Base-by-base conservation (phyloP, 257 asterid genomes). In the Scutellaria baicalensis region DNA sequence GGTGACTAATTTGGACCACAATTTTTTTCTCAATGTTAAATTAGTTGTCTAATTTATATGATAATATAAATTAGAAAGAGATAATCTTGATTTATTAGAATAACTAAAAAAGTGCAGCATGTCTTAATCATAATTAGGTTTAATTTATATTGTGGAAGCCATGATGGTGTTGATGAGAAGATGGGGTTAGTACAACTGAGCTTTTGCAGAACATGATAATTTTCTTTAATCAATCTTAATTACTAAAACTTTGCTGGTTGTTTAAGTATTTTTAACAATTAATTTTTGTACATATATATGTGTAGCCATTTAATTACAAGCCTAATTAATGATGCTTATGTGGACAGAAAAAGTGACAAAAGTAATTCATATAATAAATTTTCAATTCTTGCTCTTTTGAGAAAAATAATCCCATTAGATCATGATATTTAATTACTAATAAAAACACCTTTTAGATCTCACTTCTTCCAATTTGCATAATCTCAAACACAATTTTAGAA, bases 111-210 rank as follows among this genome's bases (percentile, higher is more conserved):
- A 39, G 75, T 62, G 68, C 36, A 57, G 0, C 3, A 68, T 75
- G 70, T 74, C 64, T 27, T 67, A 74, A 74, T 74, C 74, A 67
- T 50, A 27, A 69, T 40, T 68, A 69, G 67, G 79, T 63, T 72
- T 47, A 12, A 10, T 40, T 52, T 23, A 49, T 51, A 42, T 78
- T 74, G 77, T 78, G 82, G 79, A 69, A 14, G 76, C 20, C 67
- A 74, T 78, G 76, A 69, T 77, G 70, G 55, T 12, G 54, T 52
- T 75, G 57, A 50, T 63, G 71, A 69, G 71, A 59, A 44, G 69
- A 67, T 75, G 78, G 72, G 75, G 64, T 52, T 68, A 78, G 75
- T 75, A 71, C 78, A 79, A 60, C 77, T 69, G 52, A 79, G 65
- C 67, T 69, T 56, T 69, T 65, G 50, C 58, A 39, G 50, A 67